phyloP scores from a whole-genome alignment of 108 stramenopile species.

The Conticribra guillardii region DNA sequence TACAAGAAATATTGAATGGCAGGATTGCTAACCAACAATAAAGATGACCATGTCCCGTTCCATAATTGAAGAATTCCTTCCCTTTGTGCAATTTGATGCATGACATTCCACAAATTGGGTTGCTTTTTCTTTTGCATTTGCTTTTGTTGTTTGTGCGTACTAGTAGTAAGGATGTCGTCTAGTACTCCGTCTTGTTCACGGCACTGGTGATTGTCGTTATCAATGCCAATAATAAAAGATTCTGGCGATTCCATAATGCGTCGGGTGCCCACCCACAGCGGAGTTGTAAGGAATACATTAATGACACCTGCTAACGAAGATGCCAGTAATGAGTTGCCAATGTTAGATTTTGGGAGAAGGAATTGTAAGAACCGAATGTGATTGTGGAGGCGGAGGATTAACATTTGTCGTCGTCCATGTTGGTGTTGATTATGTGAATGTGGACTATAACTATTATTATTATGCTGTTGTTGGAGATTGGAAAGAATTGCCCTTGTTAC shows the following conservation, averaged over 20 bases:
- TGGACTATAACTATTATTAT: no score
- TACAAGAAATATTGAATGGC: conserved; percentile 92
- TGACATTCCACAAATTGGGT: conserved; percentile 48
- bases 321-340: conserved; percentile 52
- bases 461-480: conserved; percentile 8
- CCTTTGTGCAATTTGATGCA: conserved; percentile 40
- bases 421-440: no score
- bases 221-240: no score
- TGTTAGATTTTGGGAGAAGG: conserved; percentile 19
- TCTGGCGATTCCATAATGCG: conserved; percentile 66
- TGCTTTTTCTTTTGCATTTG: conserved; percentile 1
- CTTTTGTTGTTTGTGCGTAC: background rate
- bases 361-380: no score
- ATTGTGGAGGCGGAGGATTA: no score
- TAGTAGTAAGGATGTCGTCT: conserved; percentile 37
- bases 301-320: conserved; percentile 72
- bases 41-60: conserved; percentile 77
- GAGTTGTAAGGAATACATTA: conserved; percentile 86
- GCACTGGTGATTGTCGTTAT: no score
- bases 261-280: conserved; percentile 85
- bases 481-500: conserved; percentile 43
- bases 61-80: conserved; percentile 64
- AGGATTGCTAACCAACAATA: conserved; percentile 93
- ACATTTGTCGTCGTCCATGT: conserved; percentile 6
- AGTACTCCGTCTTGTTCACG: no score